Percentiles rank a stretch among this genome's conserved stretches.
These are phyloP conservation scores for Globisporangium solare DNA, from an alignment of 352 stramenopile genomes.

Conservation along the genomic window DNA sequence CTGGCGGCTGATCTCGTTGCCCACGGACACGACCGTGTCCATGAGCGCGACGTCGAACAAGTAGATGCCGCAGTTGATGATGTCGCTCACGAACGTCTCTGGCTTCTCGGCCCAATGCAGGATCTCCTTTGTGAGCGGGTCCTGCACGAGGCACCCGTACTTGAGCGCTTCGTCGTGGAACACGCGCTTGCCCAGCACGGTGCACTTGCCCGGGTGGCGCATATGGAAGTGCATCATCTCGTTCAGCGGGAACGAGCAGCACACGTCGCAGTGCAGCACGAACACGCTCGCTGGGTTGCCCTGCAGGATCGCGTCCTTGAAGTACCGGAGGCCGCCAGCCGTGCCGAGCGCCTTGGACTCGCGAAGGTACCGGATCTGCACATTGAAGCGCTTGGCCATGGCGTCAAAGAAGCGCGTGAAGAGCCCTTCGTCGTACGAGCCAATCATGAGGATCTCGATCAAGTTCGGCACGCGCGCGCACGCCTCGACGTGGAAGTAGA, in stretches of 20 bases:
- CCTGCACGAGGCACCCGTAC: conserved; percentile 82
- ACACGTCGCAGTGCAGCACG: conserved; percentile 86
- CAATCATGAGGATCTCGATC: conserved; percentile 87
- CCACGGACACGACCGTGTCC: conserved; percentile 70
- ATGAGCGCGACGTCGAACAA: conserved; percentile 82
- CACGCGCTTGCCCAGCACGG: conserved; percentile 82
- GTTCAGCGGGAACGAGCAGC: conserved; percentile 82
- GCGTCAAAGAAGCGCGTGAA: conserved; percentile 88
- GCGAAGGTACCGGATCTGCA: conserved; percentile 79
- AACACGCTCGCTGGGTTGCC: conserved; percentile 69
- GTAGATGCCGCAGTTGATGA: conserved; percentile 90
- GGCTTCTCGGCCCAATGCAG: conserved; percentile 88
- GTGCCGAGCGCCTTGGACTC: conserved; percentile 82
- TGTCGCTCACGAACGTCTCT: conserved; percentile 88
- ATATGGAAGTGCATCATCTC: conserved; percentile 89
- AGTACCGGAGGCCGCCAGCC: conserved; percentile 78
- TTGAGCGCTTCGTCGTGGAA: conserved; percentile 88
- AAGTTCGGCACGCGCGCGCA: conserved; percentile 79
- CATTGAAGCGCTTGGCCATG: conserved; percentile 76
- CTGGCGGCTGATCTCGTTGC: conserved; percentile 76
- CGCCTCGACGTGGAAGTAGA: conserved; percentile 88
- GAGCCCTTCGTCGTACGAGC: conserved; percentile 84
- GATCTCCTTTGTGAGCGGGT: conserved; percentile 75
- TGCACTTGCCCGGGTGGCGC: conserved; percentile 64
- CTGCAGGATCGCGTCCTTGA: conserved; percentile 80